phyloP scores from a whole-genome alignment of 1,139 yeast genomes.

The Scheffersomyces illinoinensis region DNA sequence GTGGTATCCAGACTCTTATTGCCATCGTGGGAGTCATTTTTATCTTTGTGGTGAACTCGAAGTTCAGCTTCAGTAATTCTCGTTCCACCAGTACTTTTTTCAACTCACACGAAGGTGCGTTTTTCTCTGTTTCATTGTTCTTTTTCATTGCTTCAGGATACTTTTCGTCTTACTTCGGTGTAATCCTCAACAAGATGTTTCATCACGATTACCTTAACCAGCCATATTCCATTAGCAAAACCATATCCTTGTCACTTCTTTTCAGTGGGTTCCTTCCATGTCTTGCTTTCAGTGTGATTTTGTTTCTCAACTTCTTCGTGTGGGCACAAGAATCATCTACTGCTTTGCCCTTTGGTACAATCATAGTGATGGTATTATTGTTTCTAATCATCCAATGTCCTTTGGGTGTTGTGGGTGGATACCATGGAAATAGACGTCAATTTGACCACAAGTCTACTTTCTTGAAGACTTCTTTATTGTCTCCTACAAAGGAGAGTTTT shows the following conservation, averaged over 20 bases:
- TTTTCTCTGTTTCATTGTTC: conserved; percentile 59
- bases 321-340: conserved; percentile 78
- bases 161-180: conserved; percentile 71
- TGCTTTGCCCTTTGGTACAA: conserved; percentile 56
- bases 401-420: conserved; percentile 72
- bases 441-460: conserved; percentile 23
- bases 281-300: conserved; percentile 50
- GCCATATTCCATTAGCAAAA: conserved; percentile 20
- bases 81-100: conserved; percentile 29
- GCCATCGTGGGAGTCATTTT: conserved; percentile 62
- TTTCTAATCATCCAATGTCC: conserved; percentile 73
- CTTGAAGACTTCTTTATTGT: neutral
- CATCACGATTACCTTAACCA: conserved; percentile 34
- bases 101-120: conserved; percentile 65
- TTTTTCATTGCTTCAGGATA: conserved; percentile 70
- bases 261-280: conserved; percentile 68
- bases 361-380: conserved; percentile 13
- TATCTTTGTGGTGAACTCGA: conserved; percentile 54
- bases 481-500: neutral
- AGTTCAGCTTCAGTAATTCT: conserved; percentile 24
- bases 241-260: conserved; percentile 40
- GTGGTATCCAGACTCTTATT: conserved; percentile 72
- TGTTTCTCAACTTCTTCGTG: conserved; percentile 64
- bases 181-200: conserved; percentile 58
- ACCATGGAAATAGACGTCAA: conserved; percentile 47